Evolutionary conservation across 2,329 filamentous ascomycete species (phyloP), one percentile per base, ranked within the genome.

Genomic region (Talaromyces sp.): DNA sequence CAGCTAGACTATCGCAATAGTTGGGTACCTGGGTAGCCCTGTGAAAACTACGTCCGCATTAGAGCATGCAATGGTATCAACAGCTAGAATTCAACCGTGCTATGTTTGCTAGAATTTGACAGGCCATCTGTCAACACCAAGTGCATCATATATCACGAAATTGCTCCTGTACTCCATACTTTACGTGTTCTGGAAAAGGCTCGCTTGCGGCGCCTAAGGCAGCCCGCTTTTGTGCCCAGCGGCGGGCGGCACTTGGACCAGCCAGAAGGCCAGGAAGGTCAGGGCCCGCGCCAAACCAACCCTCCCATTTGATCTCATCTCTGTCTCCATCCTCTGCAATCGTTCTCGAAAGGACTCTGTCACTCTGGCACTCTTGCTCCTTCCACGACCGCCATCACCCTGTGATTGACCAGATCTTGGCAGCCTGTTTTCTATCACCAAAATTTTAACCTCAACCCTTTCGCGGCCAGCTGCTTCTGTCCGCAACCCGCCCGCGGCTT

Each of bases 171-270:
- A 31, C 27, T 31, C 27, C 27, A 7, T 31, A 31, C 27, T 3
- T 5, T 31, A 31, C 4, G 7, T 31, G 27, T 31, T 31, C 27
- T 1, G n/a, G 49, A n/a, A 33, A 52, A 5, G 33, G 49, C 71
- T 78, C 76, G 75, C 75, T 78, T 78, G 72, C 70, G 70, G 76
- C 75, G 76, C 72, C 72, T 78, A 78, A 73, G 50, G 60, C 71
- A 71, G 69, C 70, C 69, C 69, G 68, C 69, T 75, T 62, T 65
- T 76, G 75, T 73, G 73, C 68, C 69, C 68, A 68, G 74, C 73
- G 73, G 73, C 72, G 74, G 68, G 75, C 74, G 75, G 73, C 72
- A 75, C 69, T 71, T 72, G 70, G 75, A 73, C 74, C 74, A 77
- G 71, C 73, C 75, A 77, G 73, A 74, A 69, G 66, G 37, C 70